Base-by-base conservation (phyloP, 345 rosid genomes). In the Turritis glabra region DNA sequence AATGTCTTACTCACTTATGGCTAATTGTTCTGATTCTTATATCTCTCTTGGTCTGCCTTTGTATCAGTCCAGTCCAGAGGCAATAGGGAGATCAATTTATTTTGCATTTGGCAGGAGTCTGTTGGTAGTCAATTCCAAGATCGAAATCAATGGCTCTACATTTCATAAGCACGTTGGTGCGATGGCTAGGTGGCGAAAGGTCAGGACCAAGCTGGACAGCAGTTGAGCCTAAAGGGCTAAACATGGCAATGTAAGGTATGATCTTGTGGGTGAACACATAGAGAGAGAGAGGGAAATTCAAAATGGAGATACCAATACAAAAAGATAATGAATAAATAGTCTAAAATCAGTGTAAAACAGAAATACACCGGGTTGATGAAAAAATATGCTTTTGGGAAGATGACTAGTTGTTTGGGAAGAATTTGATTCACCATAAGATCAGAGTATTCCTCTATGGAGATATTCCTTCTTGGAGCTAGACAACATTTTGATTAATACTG, bases 201-300 rank as follows among this genome's bases (percentile, higher is more conserved):
- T 27, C 60, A 29, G 60, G 60, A 55, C 22, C 38, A 56, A 56
- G 14, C 62, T 30, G 62, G 14, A 30, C 43, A 58, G 46, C n/a
- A 14, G 65, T 38, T 38, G 32, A 60, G 47, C 33, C 0, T 1
- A 30, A 1, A 46, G 1, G 3, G 25, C 5, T 22, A 37, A 22
- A 37, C 47, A 60, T 37, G 30, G 47, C 6, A 37, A 35, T 14
- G 5, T 0, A 21, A 58, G 27, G 27, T 21, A 35, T 12, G 27
- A 19, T 35, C 10, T 56, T 30, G n/a, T n/a, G n/a, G 9, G 33
- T 30, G 8, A 30, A 30, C 8, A 30, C 30, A 29, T 5, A 29
- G 30, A 29, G 5, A 29, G 30, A 29, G 30, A 8, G 37, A 32
- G 11, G 33, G 8, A 57, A 57, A 18, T 58, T 9, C 17, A 33